Base-by-base conservation (phyloP, 345 rosid species). In the Clausena lansium region DNA sequence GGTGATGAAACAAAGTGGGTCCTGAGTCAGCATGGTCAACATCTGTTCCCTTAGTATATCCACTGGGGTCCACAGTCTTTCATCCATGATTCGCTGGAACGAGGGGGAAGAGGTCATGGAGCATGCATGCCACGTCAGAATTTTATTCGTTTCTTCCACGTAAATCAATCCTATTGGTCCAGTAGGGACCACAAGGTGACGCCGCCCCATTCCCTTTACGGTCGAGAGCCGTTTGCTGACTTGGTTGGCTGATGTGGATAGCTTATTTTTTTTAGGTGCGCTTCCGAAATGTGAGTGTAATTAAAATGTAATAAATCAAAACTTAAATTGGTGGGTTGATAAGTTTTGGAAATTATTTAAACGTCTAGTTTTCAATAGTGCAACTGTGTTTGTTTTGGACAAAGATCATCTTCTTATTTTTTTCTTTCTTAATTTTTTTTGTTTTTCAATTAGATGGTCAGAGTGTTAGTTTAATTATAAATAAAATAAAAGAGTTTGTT, bases 121-220 rank as follows among this genome's bases (percentile, higher is more conserved):
- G 59, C 62, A 45, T 20, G 14, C 38, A 2, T 2, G 78, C 76
- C 83, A 83, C 85, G 78, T 79, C 85, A 67, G 77, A 68, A n/a
- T 72, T 81, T 77, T 7, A 64, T 27, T 28, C 65, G 15, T 83
- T 79, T 77, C 70, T 72, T 62, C 2, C 25, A 61, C 41, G 82
- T 60, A 81, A 83, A 67, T 35, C 4, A 55, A 8, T 9, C 20
- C 47, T 5, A 76, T 73, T 78, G 81, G 81, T 55, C 2, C 33
- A 9, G 0, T 5, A 6, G 3, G 25, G 57, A 57, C 39, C 71
- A 20, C 0, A 4, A n/a, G 50, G 5, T 52, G n/a, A 59, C 66
- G 30, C 70, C 80, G 71, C 70, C 73, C 52, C 1, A 15, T 1
- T 17, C 74, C 1, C 55, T 74, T 39, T 65, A 30, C 25, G 14